phyloP scores from a whole-genome alignment of 2,329 filamentous ascomycete genomes.

The Metarhizium anisopliae region DNA sequence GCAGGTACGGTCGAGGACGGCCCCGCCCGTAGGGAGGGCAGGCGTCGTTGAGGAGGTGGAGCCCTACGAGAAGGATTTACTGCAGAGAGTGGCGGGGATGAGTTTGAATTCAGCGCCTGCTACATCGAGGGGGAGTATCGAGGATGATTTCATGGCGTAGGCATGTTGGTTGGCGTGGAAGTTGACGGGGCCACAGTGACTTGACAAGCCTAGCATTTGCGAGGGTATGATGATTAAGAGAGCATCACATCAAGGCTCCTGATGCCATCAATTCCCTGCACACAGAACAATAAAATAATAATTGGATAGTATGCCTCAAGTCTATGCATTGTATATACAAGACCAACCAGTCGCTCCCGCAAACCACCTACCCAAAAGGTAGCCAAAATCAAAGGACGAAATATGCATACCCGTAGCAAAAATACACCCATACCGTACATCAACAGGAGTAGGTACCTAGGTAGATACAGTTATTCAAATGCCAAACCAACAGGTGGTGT shows the following conservation, averaged over 20 bases:
- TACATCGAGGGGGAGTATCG: slow-evolving; percentile 19
- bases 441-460: neutral
- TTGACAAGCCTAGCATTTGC: neutral
- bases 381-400: neutral
- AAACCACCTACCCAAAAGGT: neutral
- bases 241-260: neutral
- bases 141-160: slow-evolving; percentile 38
- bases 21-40: slow-evolving; percentile 13
- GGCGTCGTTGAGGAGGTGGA: neutral
- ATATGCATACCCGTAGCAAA: neutral
- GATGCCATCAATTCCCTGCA: neutral
- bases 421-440: neutral
- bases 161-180: neutral
- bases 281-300: neutral
- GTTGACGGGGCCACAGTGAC: neutral
- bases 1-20: slow-evolving; percentile 32
- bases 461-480: neutral
- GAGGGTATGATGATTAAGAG: neutral
- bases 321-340: neutral
- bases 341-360: neutral
- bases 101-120: slow-evolving; percentile 21
- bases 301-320: neutral
- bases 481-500: neutral
- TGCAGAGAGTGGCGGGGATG: slow-evolving; percentile 33
- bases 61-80: slow-evolving; percentile 21